Evolutionary conservation across 1,139 yeast species (phyloP).

Genomic region (Pichia sp.): DNA sequence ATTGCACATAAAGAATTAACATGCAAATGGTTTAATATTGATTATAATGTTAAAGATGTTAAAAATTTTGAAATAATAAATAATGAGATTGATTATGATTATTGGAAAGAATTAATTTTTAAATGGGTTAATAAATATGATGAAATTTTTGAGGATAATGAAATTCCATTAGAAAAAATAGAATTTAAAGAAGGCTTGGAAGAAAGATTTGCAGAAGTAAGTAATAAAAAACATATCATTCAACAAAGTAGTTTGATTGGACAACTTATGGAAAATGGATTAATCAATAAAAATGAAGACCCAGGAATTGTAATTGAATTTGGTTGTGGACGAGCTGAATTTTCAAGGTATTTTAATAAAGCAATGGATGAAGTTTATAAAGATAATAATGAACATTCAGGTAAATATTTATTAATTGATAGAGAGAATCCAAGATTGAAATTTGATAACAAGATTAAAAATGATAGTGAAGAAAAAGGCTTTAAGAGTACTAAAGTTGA

Average conservation of each 20-base stretch:
- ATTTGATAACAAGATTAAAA: slow-evolving; percentile 57
- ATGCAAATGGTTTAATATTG: slow-evolving; percentile 20
- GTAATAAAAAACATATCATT: slow-evolving; percentile 65
- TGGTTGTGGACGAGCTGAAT: slow-evolving; percentile 88
- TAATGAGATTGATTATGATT: slow-evolving; percentile 20
- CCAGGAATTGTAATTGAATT: slow-evolving; percentile 54
- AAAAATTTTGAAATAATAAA: background rate
- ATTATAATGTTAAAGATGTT: slow-evolving; percentile 21
- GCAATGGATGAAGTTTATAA: slow-evolving; percentile 28
- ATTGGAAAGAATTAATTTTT: slow-evolving; percentile 27
- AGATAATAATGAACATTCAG: slow-evolving; percentile 26
- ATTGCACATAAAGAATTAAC: slow-evolving; percentile 15
- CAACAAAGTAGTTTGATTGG: slow-evolving; percentile 83
- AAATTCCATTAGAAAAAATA: slow-evolving; percentile 16
- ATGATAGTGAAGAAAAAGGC: slow-evolving; percentile 38
- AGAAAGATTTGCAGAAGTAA: slow-evolving; percentile 40
- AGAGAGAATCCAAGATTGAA: slow-evolving; percentile 76
- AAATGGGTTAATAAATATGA: slow-evolving; percentile 19
- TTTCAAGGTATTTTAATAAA: slow-evolving; percentile 60
- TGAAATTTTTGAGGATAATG: slow-evolving; percentile 19
- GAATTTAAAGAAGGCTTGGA: slow-evolving; percentile 29
- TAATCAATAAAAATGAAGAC: slow-evolving; percentile 32
- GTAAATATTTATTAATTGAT: slow-evolving; percentile 56
- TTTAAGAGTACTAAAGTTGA: slow-evolving; percentile 31
- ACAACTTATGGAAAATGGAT: slow-evolving; percentile 43